Evolutionary conservation across 2,329 filamentous ascomycete species (phyloP), one percentile per base, ranked within the genome.

Genomic region (Aspergillus calidoustus): DNA sequence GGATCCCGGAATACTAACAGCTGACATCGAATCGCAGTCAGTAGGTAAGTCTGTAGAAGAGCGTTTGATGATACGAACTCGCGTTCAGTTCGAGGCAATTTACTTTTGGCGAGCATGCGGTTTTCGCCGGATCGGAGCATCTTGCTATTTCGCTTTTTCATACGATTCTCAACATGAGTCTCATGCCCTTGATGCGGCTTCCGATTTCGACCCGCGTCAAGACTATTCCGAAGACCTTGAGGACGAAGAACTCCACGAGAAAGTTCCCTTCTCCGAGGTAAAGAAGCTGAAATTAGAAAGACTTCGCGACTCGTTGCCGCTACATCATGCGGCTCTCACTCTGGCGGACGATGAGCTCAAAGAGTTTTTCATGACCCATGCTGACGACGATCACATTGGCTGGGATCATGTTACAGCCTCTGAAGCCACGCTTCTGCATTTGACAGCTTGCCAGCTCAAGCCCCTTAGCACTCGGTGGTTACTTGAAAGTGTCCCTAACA

Each of bases 341-440:
- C 60, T 66, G 13, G 46, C n/a, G 46, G 62, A 68, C 46, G 46
- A 63, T 57, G 60, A 64, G 28, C 62, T 64, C 30, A 62, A 62
- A 44, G 60, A 30, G 1, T 66, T 64, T 59, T 64, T 68, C 46
- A 23, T 51, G 3, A 48, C 41, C 57, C 43, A 60, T 62, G 54
- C 56, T 47, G 23, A 56, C 48, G 47, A 66, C 28, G 15, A 59
- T 38, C n/a, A n/a, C n/a, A 63, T 59, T 56, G 57, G 51, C 57
- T 67, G 60, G 66, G 60, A 64, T 54, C 53, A 55, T 62, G 51
- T 68, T 34, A 64, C 58, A 3, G 59, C 59, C 41, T 64, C 62
- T 56, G 66, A 69, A 54, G 65, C 69, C 56, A 73, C 68, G 43
- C 59, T 75, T 56, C 67, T 75, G 52, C 68, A 74, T 63, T 23